Evolutionary conservation across 352 stramenopile species (phyloP).

Genomic region (Pythium coloratum): DNA sequence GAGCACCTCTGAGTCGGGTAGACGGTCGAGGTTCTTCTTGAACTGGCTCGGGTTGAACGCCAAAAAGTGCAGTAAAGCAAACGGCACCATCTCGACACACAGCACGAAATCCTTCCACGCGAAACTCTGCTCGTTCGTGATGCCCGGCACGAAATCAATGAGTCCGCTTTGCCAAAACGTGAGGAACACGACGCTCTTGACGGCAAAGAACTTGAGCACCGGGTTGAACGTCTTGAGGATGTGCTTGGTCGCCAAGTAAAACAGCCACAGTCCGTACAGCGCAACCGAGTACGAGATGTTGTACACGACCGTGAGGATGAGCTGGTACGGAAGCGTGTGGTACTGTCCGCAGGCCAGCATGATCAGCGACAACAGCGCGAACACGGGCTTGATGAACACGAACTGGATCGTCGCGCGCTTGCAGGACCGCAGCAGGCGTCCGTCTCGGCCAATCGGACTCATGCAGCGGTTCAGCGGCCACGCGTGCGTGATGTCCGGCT

Average conservation of each 20-base stretch:
- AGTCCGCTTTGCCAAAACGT: constrained; percentile 92
- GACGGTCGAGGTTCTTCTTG: constrained; percentile 67
- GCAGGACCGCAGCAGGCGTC: constrained; percentile 79
- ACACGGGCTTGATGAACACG: constrained; percentile 90
- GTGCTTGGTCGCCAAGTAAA: constrained; percentile 90
- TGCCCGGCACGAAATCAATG: constrained; percentile 83
- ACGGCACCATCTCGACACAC: constrained; percentile 89
- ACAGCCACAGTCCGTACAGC: constrained; percentile 89
- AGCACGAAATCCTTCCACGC: constrained; percentile 92
- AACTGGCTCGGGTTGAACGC: constrained; percentile 86
- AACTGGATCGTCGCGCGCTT: constrained; percentile 93
- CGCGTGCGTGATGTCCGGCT: constrained; percentile 77
- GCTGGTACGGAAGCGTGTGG: constrained; percentile 76
- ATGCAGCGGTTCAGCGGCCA: constrained; percentile 82
- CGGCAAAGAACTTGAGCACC: constrained; percentile 92
- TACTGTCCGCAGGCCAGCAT: constrained; percentile 81
- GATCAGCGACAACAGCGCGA: constrained; percentile 82
- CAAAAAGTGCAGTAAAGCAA: constrained; percentile 71
- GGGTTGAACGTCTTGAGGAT: constrained; percentile 83
- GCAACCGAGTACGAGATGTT: constrained; percentile 90
- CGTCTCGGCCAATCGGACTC: constrained; percentile 74
- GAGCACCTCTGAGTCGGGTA: constrained; percentile 80
- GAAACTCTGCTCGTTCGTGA: constrained; percentile 84
- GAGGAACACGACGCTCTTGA: constrained; percentile 92
- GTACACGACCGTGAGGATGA: constrained; percentile 86